Evolutionary conservation across 495 filamentous ascomycete genomes (phyloP), one percentile per base, ranked within the genome.

Genomic region (Pseudotulostoma volvatum): DNA sequence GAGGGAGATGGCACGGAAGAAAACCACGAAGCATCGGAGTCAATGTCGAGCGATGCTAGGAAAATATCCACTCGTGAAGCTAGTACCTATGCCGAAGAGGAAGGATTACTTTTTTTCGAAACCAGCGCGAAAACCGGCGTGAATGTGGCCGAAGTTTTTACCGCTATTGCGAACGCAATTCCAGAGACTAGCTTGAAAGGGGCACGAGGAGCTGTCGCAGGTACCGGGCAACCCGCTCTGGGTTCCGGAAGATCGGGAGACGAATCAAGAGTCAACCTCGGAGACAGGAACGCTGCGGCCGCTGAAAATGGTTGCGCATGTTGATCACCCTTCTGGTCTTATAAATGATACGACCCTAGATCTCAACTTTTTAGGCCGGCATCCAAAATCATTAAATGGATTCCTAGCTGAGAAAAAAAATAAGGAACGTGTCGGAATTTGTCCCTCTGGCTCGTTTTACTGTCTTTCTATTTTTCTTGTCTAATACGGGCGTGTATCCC

Each of bases 101-200:
- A 97, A 59, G 72, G 77, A 15, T 61, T 96, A 36, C 53, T 97
- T 47, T 97, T 96, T 63, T 97, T 93, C 50, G 90, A 97, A 68
- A 97, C 90, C 15, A 93, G 84, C 47, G 90, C 90, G 32, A 97
- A 97, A 74, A 87, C 86, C 2, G 92, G 90, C 8, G 65, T 76
- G 45, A 93, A 94, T 57, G 90, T 97, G 20, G 74, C 79, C 44
- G 87, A 90, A 46, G 90, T 97, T 16, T 97, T 97, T 57, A 93
- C 88, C 33, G 87, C 88, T n/a, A 95, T 96, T 54, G 88, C 88
- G 40, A 93, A 93, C 52, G 84, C 86, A 18, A 96, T 96, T 43
- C 88, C 90, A 1, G 90, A 96, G 62, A 90, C 84, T 44, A 90
- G 81, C 44, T 66, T 96, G 59, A 96, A 95, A 73, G 84, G 79